These are phyloP conservation scores for Mycena venus DNA, from an alignment of 768 basidiomycete species.

Conservation along the genomic window DNA sequence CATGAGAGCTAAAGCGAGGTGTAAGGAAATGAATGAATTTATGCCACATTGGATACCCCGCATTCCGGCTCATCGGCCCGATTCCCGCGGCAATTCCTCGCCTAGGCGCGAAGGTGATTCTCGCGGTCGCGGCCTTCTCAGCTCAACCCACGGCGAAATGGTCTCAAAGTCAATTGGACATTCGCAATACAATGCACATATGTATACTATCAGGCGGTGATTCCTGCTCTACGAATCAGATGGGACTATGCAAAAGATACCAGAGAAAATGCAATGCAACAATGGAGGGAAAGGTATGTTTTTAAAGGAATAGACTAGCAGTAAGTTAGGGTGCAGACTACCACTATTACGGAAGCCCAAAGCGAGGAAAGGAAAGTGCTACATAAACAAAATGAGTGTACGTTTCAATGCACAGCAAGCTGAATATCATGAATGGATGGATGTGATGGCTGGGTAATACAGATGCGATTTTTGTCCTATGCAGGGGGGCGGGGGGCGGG, in stretches of 20 bases:
- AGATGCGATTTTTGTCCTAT: neutral
- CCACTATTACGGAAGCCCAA: conserved; percentile 3
- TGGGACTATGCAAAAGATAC: neutral
- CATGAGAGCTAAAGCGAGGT: neutral
- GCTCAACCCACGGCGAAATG: neutral
- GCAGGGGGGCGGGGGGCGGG: neutral
- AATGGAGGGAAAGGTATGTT: neutral
- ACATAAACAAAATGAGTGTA: conserved; percentile 22
- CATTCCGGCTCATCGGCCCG: conserved; percentile 9
- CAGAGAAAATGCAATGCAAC: neutral
- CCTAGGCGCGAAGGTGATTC: neutral
- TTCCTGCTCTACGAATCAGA: conserved; percentile 14
- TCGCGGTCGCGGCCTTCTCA: neutral
- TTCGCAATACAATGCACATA: neutral
- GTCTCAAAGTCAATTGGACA: conserved; percentile 23
- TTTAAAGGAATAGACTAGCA: neutral
- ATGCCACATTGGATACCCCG: neutral
- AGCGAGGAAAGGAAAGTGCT: conserved; percentile 11
- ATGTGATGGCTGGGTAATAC: conserved; percentile 15
- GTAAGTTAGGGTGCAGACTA: conserved; percentile 7
- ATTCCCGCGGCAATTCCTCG: neutral
- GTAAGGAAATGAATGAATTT: neutral
- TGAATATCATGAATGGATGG: conserved; percentile 14
- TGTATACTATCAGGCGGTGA: neutral
- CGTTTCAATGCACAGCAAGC: neutral